phyloP scores from a whole-genome alignment of 148 eudicot genomes.

The Rhododendron ovatum region DNA sequence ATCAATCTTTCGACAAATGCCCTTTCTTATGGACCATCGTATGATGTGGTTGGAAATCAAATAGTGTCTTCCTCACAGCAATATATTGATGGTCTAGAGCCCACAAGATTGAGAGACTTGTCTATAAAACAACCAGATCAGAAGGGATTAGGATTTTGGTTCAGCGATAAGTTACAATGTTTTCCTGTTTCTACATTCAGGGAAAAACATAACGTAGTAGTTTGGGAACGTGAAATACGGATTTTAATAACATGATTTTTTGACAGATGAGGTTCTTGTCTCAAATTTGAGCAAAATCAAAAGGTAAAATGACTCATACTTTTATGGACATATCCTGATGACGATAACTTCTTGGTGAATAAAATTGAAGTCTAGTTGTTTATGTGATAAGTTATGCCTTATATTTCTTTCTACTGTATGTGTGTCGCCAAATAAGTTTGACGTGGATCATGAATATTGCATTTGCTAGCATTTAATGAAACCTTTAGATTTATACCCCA shows the following conservation, averaged over 20 bases:
- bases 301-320: background rate
- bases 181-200: background rate
- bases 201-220: background rate
- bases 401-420: background rate
- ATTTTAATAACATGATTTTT: background rate
- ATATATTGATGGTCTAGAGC: background rate
- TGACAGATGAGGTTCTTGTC: background rate
- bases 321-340: background rate
- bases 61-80: background rate
- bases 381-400: background rate
- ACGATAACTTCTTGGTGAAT: background rate
- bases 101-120: conserved; percentile 3
- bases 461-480: background rate
- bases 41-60: background rate
- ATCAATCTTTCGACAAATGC: background rate
- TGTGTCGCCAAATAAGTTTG: background rate
- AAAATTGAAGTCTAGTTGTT: background rate
- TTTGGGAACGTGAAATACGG: background rate
- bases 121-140: background rate
- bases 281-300: background rate
- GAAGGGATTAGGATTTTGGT: background rate
- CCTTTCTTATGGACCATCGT: background rate
- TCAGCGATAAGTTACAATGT: background rate
- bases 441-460: background rate
- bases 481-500: background rate